phyloP scores from a whole-genome alignment of 164 flowering plant genomes.

The Umbellularia californica region DNA sequence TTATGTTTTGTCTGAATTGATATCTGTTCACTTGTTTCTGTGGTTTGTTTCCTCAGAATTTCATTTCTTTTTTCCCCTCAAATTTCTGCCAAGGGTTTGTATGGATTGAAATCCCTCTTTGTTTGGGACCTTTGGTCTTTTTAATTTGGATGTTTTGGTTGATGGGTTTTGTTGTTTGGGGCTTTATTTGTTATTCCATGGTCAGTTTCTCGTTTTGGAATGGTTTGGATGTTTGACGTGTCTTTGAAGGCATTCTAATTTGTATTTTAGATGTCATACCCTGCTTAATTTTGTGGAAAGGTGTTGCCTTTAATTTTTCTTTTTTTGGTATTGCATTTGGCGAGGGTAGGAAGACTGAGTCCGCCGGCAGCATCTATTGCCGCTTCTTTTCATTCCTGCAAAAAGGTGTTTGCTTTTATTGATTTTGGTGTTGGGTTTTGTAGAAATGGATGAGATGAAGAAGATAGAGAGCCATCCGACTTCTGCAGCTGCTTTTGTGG shows the following conservation, averaged over 20 bases:
- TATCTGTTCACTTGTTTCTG: background rate
- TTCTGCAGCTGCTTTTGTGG: constrained; percentile 94
- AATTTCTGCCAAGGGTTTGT: no score
- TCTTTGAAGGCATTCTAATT: no score
- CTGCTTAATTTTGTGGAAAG: background rate
- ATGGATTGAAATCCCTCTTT: background rate
- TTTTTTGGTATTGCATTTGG: background rate
- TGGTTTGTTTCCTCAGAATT: no score
- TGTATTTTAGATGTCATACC: background rate
- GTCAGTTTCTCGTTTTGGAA: background rate
- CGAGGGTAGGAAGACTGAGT: background rate
- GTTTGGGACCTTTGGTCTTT: background rate
- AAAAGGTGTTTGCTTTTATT: background rate
- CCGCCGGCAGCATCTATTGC: background rate
- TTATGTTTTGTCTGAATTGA: background rate
- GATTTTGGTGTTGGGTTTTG: constrained; percentile 1
- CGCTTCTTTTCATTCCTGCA: background rate
- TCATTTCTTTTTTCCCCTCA: no score
- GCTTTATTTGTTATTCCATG: background rate
- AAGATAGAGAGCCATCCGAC: constrained; percentile 56
- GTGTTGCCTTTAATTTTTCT: background rate
- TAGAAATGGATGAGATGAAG: constrained; percentile 51
- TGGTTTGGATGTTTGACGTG: background rate
- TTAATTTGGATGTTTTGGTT: background rate
- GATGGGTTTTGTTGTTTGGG: background rate